Evolutionary conservation across 768 basidiomycete species (phyloP), one percentile per base, ranked within the genome.

Genomic region (Tricholomella constricta): DNA sequence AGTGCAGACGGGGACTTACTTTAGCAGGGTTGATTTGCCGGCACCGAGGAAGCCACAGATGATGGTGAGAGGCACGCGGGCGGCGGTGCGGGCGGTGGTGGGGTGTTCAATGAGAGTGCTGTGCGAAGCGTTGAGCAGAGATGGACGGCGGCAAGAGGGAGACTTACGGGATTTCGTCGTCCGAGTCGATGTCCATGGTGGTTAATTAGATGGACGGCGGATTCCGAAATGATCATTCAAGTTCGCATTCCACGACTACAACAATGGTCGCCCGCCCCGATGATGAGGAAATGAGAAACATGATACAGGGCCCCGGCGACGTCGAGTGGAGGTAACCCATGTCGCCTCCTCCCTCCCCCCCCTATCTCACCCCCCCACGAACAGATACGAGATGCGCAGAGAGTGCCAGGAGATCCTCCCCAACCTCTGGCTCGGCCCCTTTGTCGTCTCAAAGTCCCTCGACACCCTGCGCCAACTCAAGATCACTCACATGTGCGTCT

Each of bases 1-100:
- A 15, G 15, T 26, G 31, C 22, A 5, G 19, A 41, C 22, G 27
- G 20, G 50, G n/a, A 67, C 82, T 49, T 59, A 88, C 88, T 88
- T 86, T 50, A 98, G 80, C 29, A 98, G 73, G 0, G 96, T 98
- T 2, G 92, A 94, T 71, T 98, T 98, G 42, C 96, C 96, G 15
- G 89, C 89, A 44, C 96, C 96, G 2, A 98, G 82, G 62, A 96
- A 98, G 14, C 96, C 96, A 48, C 90, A 94, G 51, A 98, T 90
- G 51, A 98, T 89, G 4, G 96, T 98, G 22, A 97, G 80, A 3
- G 96, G 96, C 1, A 96, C 88, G 48, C 73, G 69, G 17, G 35
- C 45, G 20, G 48, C 22, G 22, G n/a, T n/a, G 35, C 34, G 9
- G 46, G 36, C 14, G 57, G 47, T 15, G 56, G 45, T 4, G 11